Evolutionary conservation across 225 moss, liverwort and hornwort species (phyloP), one percentile per base, ranked within the genome.

Genomic region (Lunularia cruciata): DNA sequence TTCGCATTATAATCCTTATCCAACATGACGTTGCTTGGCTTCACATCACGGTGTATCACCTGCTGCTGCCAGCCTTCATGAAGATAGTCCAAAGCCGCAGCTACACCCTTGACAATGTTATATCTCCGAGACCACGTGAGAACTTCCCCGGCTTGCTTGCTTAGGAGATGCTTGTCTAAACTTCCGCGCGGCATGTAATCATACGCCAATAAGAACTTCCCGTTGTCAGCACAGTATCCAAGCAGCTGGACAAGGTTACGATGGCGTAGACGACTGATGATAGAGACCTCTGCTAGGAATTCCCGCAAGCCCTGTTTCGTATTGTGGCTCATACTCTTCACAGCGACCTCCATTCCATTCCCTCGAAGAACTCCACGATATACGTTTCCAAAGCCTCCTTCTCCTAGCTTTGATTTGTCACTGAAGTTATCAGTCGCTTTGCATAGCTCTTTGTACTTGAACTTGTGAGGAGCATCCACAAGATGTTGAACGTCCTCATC

Each of bases 11-110:
- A 71, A 0, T 70, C 37, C 32, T 53, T 32, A 46, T 79, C 79
- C 70, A 79, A 18, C 70, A 79, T 58, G 4, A 79, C 70, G 27
- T 79, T 79, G 40, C 69, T 75, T 6, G 79, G 57, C 52, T 88
- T 90, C 42, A 88, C 77, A 19, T 87, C 90, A 0, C 82, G 57
- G 60, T 88, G 88, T 6, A 88, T 73, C 54, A 88, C 86, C 46
- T 79, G 83, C 49, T 79, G 72, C 31, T 75, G 60, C 83, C 73
- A 88, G 3, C 79, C 88, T 58, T 79, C 67, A 13, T 80, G 83
- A 26, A 85, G 49, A 32, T 78, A 79, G 22, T 64, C 33, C 43
- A 77, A 40, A n/a, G 72, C 80, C 31, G 78, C 75, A 0, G 62
- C 81, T 25, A 63, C 62, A 27, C 72, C 75, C 47, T 42, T 4